Evolutionary conservation across 352 stramenopile species (phyloP), one percentile per base, ranked within the genome.

Genomic region (Globisporangium okanoganense): DNA sequence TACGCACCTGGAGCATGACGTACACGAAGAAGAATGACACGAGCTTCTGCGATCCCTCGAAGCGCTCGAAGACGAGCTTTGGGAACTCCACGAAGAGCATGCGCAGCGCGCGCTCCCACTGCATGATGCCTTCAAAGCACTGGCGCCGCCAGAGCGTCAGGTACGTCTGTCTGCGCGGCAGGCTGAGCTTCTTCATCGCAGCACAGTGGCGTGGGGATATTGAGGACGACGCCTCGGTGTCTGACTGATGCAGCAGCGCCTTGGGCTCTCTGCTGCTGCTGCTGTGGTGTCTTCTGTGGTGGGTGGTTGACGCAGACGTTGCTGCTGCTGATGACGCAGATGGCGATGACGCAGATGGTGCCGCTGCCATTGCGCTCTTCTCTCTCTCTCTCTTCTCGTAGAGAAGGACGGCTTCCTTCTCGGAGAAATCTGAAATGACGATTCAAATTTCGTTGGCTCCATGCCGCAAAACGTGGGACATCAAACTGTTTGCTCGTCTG

Each of bases 1-100:
- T 24, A 56, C 54, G 18, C 20, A 74, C 68, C 65, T 78, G 82
- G 24, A 92, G 64, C 82, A 92, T 92, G 44, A 92, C 82, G 66
- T 92, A 92, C 25, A 89, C 79, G 48, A 92, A 90, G 69, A 92
- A 92, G 70, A 92, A 90, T 31, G 78, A 80, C 25, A 92, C 69
- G 48, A 87, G 67, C 13, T 80, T 87, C 50, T 82, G 73, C 14
- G 76, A 44, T 47, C 70, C 78, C 3, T 82, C 73, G 12, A 89
- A 63, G 13, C 62, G 69, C 29, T 78, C 58, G 25, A 87, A 88
- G 14, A 85, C 60, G 2, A 86, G 59, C 52, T 72, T 79, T 1
- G 82, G 82, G 13, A 82, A 40, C 12, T 64, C 65, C 18, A 93
- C 78, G 48, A 91, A 90, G 56, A 90, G 53, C 8, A 77, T 48